Base-by-base conservation (phyloP, 129 eudicot genomes). In the Ambrosia trifida region DNA sequence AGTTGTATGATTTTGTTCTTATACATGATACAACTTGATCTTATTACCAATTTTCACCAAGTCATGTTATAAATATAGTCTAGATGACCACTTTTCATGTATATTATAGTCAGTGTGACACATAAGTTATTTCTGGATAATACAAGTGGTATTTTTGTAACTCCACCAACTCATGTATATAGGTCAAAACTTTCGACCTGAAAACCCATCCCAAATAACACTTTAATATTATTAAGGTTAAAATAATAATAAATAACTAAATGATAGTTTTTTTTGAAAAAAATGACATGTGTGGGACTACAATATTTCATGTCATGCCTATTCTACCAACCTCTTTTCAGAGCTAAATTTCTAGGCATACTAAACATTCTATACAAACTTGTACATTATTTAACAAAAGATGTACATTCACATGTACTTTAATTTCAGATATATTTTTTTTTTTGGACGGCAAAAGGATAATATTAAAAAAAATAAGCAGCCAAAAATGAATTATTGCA, bases 301-400 rank as follows among this genome's bases (percentile, higher is more conserved):
- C 10, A 58, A 47, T 70, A 6, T 35, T 77, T 77, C 81, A 77
- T 70, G 69, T 71, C 49, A 49, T 49, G 75, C 17, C 56, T 54
- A 4, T 40, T 74, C 60, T 17, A 24, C 28, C 28, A 24, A 24
- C 28, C 28, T 24, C 28, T 24, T n/a, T n/a, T n/a, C n/a, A n/a
- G n/a, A n/a, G n/a, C n/a, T n/a, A n/a, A n/a, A n/a, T n/a, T n/a
- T n/a, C n/a, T n/a, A n/a, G n/a, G n/a, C n/a, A n/a, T n/a, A n/a
- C n/a, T n/a, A n/a, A n/a, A n/a, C n/a, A 24, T 24, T 24, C 28
- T 24, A 24, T 24, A 24, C 24, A 3, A 5, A 44, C 60, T 45
- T 71, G 68, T 57, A 72, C 59, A 7, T 68, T 43, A 14, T 31
- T 7, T 3, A 43, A 24, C 14, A 49, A 32, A 45, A 49, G 24